phyloP scores from a whole-genome alignment of 192 early-diverging fungal genomes.

The Entomortierella parvispora region DNA sequence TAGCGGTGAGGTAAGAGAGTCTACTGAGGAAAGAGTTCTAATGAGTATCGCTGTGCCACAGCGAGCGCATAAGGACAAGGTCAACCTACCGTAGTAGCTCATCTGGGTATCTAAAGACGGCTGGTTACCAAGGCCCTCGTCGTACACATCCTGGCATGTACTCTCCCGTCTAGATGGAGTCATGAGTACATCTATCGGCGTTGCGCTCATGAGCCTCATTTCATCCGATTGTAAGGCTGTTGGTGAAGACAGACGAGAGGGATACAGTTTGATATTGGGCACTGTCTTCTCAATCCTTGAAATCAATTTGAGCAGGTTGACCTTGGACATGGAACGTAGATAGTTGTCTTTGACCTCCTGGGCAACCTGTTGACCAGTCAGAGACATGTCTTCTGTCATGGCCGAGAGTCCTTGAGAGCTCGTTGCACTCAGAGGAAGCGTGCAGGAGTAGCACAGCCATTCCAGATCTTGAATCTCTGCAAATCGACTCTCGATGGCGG shows the following conservation, averaged over 20 bases:
- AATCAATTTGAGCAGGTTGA: constrained; percentile 30
- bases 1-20: too few species aligned
- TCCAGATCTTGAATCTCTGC: constrained; percentile 29
- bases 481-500: constrained; percentile 38
- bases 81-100: neutral
- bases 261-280: constrained; percentile 28
- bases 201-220: neutral
- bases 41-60: neutral
- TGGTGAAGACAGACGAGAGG: constrained; percentile 31
- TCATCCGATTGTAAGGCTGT: constrained; percentile 5
- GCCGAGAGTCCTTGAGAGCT: constrained; percentile 21
- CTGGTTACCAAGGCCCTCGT: too few species aligned
- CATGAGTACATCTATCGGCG: neutral
- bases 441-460: constrained; percentile 40
- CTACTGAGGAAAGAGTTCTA: too few species aligned
- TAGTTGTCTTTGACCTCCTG: constrained; percentile 30
- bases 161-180: neutral
- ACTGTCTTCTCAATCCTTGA: constrained; percentile 23
- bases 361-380: constrained; percentile 26
- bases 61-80: neutral
- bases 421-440: constrained; percentile 7
- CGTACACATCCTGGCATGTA: neutral
- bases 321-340: constrained; percentile 20
- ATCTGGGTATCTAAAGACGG: too few species aligned
- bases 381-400: constrained; percentile 39